These are phyloP conservation scores for Mucor irregularis DNA, from an alignment of 371 early-diverging fungal genomes.

Conservation along the genomic window DNA sequence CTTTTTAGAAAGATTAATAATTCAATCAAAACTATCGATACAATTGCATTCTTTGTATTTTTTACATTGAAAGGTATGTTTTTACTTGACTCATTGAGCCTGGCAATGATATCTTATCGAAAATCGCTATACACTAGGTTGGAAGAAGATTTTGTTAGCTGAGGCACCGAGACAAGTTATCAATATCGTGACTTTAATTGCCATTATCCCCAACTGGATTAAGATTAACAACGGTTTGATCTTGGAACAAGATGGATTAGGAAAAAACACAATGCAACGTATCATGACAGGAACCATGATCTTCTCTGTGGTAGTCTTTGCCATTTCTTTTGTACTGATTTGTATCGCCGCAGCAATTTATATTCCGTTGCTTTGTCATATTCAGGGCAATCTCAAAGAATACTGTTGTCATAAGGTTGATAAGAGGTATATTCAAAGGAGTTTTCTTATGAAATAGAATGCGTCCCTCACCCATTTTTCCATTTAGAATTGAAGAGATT, in stretches of 20 bases:
- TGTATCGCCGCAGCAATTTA: conserved; percentile 73
- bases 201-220: conserved; percentile 40
- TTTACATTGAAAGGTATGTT: conserved; percentile 82
- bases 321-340: conserved; percentile 57
- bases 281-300: conserved; percentile 50
- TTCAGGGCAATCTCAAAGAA: conserved; percentile 90
- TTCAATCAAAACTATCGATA: conserved; percentile 65
- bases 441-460: conserved; percentile 1
- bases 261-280: conserved; percentile 28
- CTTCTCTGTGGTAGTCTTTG: conserved; percentile 38
- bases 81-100: too few relatives aligned
- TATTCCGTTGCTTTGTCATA: conserved; percentile 77
- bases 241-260: conserved; percentile 45
- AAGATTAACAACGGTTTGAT: conserved; percentile 24
- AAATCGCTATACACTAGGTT: too few relatives aligned
- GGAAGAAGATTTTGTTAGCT: conserved; percentile 87
- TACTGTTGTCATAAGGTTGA: conserved; percentile 90
- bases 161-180: conserved; percentile 86
- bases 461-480: neutral
- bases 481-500: conserved; percentile 28
- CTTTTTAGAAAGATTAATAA: conserved; percentile 78
- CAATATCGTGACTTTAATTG: conserved; percentile 39
- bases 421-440: conserved; percentile 64
- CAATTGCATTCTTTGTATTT: conserved; percentile 84
- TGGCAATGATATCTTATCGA: too few relatives aligned